Conservation (phyloP, 257 asterid genomes). For the Plectranthus barbatus region DNA sequence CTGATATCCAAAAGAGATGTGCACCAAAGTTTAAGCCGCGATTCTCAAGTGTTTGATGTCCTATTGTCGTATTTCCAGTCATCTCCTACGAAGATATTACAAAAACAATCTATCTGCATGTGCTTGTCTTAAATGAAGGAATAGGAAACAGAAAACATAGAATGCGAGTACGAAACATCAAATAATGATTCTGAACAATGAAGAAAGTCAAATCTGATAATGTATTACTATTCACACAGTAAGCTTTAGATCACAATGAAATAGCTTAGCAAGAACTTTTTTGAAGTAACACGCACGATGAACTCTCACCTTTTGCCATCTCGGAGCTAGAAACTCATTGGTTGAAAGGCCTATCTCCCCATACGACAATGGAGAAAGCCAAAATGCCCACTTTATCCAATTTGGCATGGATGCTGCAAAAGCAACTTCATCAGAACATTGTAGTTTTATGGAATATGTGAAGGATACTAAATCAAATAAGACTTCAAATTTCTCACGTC, state of each 20-base stretch:
- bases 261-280: not conserved
- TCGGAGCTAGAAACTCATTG: constrained; percentile 59
- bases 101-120: not conserved
- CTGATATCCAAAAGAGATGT: constrained; percentile 46
- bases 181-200: not conserved
- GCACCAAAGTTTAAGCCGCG: constrained; percentile 46
- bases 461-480: not conserved
- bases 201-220: not conserved
- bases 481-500: constrained; percentile 29
- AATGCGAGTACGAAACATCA: not conserved
- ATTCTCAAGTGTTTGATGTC: constrained; percentile 37
- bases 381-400: constrained; percentile 68
- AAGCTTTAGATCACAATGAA: not conserved
- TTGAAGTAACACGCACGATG: not conserved
- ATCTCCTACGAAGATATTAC: constrained; percentile 9
- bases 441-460: not conserved
- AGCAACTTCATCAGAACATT: not conserved
- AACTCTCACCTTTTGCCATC: constrained; percentile 62
- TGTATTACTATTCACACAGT: not conserved
- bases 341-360: constrained; percentile 62
- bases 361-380: constrained; percentile 64
- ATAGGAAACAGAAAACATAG: not conserved
- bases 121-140: not conserved
- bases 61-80: constrained; percentile 39
- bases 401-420: constrained; percentile 63